Conservation (phyloP, 345 rosid genomes). For the Iberis pinnata region DNA sequence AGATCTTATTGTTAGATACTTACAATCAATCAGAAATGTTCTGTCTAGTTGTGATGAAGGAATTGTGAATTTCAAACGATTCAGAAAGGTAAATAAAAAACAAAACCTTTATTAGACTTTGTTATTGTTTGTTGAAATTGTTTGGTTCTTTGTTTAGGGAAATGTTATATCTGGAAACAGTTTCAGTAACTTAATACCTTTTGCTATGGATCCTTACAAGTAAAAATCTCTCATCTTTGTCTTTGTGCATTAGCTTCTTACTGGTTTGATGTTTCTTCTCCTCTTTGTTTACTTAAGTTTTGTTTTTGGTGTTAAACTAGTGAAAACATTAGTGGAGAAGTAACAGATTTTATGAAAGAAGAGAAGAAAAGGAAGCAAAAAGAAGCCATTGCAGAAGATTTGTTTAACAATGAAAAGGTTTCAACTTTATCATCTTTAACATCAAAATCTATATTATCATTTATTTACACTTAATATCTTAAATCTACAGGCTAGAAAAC, state of each 20-base stretch:
- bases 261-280: background rate
- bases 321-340: constrained; percentile 45
- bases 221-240: constrained; percentile 25
- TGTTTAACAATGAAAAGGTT: constrained; percentile 70
- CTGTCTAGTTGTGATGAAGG: constrained; percentile 28
- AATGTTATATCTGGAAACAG: constrained; percentile 71
- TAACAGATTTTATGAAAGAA: constrained; percentile 53
- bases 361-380: constrained; percentile 75
- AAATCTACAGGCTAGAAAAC: constrained; percentile 54
- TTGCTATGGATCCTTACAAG: constrained; percentile 78
- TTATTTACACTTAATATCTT: constrained; percentile 1
- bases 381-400: constrained; percentile 88
- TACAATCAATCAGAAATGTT: constrained; percentile 22
- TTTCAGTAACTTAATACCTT: constrained; percentile 77
- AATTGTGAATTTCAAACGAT: constrained; percentile 62
- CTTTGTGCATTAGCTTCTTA: constrained; percentile 10
- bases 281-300: constrained; percentile 7
- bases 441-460: constrained; percentile 2
- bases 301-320: constrained; percentile 33
- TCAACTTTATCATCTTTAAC: constrained; percentile 4
- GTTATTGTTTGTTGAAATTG: background rate
- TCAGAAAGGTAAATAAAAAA: constrained; percentile 67
- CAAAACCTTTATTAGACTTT: background rate
- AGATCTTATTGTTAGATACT: constrained; percentile 48
- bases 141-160: constrained; percentile 37